Base-by-base conservation (phyloP, 768 basidiomycete genomes). In the Suillus alpinus region DNA sequence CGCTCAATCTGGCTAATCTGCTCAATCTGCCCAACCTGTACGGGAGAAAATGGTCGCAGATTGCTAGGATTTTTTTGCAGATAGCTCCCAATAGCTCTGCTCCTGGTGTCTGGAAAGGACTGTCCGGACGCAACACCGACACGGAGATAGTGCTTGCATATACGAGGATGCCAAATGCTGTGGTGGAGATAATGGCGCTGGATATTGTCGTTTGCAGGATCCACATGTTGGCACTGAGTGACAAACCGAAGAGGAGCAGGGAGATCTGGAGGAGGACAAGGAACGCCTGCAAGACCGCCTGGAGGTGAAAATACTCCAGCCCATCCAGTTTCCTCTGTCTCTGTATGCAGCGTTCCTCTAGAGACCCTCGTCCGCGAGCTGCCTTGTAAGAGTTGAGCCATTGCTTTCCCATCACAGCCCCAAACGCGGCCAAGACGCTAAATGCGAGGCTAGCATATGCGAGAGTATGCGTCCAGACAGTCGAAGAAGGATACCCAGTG, bases 21-120 rank as follows among this genome's bases (percentile, higher is more conserved):
- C 26, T 3, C 26, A 26, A 26, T 3, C 26, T 26, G 26, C 26
- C 26, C 26, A 26, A 26, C 26, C 26, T 26, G 26, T 26, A 26
- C 26, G 26, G 26, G 26, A 26, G 26, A 3, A 26, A 26, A 26
- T 26, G 26, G 26, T 2, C 26, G 26, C 26, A 26, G 26, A 26
- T 26, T 26, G 26, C 14, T 2, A 47, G 26, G 2, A 29, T n/a
- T 12, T 2, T 2, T 50, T 18, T 50, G 18, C 14, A 10, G 9
- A 31, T 10, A 9, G 29, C 9, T 31, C 18, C 8, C 4, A 9
- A 4, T 9, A 56, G 4, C 14, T 20, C 32, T 18, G 56, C 29
- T n/a, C 43, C 39, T 20, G 62, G 62, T 1, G 62, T 63, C 32
- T 32, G 56, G 62, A 63, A 63, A 41, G 62, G 63, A 40, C 63